Evolutionary conservation across 805 yeast genomes (phyloP).

Genomic region (Ogataea pilisensis): DNA sequence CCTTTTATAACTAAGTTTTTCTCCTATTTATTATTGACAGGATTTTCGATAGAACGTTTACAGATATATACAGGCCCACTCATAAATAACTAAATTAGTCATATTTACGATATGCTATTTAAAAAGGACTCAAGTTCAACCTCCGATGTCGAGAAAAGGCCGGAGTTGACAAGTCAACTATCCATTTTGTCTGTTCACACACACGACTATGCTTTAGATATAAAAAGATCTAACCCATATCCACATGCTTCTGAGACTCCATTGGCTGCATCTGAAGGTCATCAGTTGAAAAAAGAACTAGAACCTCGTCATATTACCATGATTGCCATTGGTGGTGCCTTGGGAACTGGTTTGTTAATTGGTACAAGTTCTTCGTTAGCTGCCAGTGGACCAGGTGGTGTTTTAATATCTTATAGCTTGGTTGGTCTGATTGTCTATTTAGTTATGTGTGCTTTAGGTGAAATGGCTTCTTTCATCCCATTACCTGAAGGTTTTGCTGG

Average conservation of each 20-base stretch:
- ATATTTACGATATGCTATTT: no score
- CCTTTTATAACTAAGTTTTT: no score
- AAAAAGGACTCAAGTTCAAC: conserved; percentile 7
- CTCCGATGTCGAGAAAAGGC: conserved; percentile 8
- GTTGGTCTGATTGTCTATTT: conserved; percentile 70
- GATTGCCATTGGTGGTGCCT: conserved; percentile 78
- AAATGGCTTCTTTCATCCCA: conserved; percentile 52
- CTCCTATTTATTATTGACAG: no score
- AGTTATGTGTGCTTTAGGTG: conserved; percentile 57
- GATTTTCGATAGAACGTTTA: no score
- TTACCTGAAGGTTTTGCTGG: conserved; percentile 54
- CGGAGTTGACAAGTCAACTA: conserved; percentile 7
- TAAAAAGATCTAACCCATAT: conserved; percentile 35
- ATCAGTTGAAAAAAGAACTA: conserved; percentile 40
- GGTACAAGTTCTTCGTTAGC: conserved; percentile 70
- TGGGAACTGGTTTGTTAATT: conserved; percentile 76
- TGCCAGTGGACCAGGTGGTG: conserved; percentile 67
- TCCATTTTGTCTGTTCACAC: conserved; percentile 31
- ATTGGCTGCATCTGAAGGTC: conserved; percentile 38
- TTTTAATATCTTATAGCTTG: conserved; percentile 58
- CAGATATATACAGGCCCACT: no score
- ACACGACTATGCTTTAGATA: conserved; percentile 44
- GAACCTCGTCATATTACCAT: conserved; percentile 50
- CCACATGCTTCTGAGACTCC: conserved; percentile 29
- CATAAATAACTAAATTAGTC: no score